Conservation (phyloP, 306 rosid species). For the Corylus avellana region DNA sequence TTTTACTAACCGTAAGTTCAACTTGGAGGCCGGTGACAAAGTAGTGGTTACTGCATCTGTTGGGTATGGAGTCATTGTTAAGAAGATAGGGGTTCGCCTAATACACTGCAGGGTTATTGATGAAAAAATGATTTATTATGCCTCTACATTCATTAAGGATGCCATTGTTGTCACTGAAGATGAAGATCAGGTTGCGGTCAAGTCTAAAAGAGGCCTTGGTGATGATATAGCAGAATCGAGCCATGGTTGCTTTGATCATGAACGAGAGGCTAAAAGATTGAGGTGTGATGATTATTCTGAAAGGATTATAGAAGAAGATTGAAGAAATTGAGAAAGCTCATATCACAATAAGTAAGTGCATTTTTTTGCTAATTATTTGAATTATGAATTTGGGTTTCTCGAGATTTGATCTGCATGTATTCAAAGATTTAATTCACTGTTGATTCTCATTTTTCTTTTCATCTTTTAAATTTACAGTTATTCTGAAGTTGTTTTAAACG, state of each 20-base stretch:
- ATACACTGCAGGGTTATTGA: not conserved
- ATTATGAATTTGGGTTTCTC: no score
- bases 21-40: conserved; percentile 26
- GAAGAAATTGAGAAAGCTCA: no score
- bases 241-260: no score
- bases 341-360: no score
- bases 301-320: not conserved
- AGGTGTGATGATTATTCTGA: not conserved
- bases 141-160: not conserved
- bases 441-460: no score
- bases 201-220: not conserved
- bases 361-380: no score
- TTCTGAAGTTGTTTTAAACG: no score
- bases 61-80: conserved; percentile 11
- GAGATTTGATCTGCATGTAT: no score
- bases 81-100: conserved; percentile 18
- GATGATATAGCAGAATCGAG: not conserved
- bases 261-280: no score
- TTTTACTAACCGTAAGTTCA: conserved; percentile 7
- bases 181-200: not conserved
- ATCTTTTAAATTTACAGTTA: no score
- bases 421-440: no score
- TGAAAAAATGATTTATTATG: not conserved
- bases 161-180: not conserved
- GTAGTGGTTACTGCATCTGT: conserved; percentile 10